Percentiles rank a stretch among this genome's conserved stretches.
phyloP scores from a whole-genome alignment of 805 yeast species.

The Schwanniomyces polymorphus region DNA sequence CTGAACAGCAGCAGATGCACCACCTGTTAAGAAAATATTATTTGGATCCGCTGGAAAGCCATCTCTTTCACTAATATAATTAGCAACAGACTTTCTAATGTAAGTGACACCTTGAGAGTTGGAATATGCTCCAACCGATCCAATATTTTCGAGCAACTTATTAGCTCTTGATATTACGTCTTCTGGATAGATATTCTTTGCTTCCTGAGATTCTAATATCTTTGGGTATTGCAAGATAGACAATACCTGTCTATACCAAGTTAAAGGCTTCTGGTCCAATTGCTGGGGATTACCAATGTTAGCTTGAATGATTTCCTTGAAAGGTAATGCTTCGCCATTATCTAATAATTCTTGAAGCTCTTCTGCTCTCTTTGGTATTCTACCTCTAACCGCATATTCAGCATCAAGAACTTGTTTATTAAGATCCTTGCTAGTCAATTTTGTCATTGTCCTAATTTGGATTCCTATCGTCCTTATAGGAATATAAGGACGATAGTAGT shows the following conservation, averaged over 20 bases:
- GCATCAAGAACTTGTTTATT: constrained; percentile 80
- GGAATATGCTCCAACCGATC: constrained; percentile 94
- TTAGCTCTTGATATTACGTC: constrained; percentile 80
- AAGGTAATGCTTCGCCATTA: constrained; percentile 69
- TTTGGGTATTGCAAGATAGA: constrained; percentile 85
- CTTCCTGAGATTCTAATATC: constrained; percentile 41
- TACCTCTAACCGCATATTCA: constrained; percentile 94
- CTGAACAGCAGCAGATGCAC: constrained; percentile 94
- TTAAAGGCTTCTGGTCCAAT: constrained; percentile 87
- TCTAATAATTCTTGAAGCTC: constrained; percentile 61
- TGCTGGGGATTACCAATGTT: constrained; percentile 99
- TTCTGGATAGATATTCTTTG: constrained; percentile 42
- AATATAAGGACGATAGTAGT: background rate
- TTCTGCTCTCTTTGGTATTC: constrained; percentile 91
- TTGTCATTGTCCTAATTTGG: background rate
- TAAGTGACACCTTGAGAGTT: constrained; percentile 83
- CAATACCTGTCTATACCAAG: constrained; percentile 92
- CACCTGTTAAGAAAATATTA: constrained; percentile 82
- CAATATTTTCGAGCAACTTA: constrained; percentile 56
- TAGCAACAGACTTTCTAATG: constrained; percentile 76
- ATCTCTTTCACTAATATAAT: constrained; percentile 78
- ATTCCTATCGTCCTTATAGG: background rate
- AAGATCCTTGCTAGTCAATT: constrained; percentile 43
- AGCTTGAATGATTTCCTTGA: constrained; percentile 76
- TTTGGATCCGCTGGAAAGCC: constrained; percentile 63